Base-by-base conservation (phyloP, 192 early-diverging fungal species). In the Backusella liffmaniae region DNA sequence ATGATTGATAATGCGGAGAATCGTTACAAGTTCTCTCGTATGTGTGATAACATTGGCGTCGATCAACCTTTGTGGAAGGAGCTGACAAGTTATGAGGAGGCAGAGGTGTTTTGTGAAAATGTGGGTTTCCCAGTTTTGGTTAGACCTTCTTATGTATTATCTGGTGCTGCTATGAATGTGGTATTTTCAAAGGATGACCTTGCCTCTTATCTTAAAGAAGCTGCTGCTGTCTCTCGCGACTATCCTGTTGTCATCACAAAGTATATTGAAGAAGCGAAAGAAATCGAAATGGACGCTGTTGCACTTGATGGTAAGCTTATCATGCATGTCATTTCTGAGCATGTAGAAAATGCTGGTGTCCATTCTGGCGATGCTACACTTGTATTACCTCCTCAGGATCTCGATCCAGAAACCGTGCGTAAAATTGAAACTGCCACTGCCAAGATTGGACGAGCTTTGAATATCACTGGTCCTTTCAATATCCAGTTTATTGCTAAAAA, bases 401-500 rank as follows among this genome's bases (percentile, higher is more conserved):
- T 98, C 79, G 95, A 96, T 77, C 93, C 94, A 10, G 95, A 96
- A 75, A 98, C 97, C 1, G 94, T 99, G 53, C 83, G 88, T 74
- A 97, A 97, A 88, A 95, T 98, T 71, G 96, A 96, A 77, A 88
- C 86, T 59, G 96, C 96, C 9, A 97, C 97, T 9, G 88, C 91
- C 41, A 97, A 97, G 76, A 96, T 99, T 73, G 98, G 90, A 32
- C 88, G 91, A 79, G 96, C 96, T 18, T 85, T 99, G 62, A 94
- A 98, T 68, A 93, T 98, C 18, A 99, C 98, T n/a, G 97, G 97
- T 23, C 97, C 96, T 21, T 94, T 88, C 89, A 99, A 99, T 87
- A 99, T 99, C 82, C 97, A 99, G 86, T 96, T 99, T 78, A 98
- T 99, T 87, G 96, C 96, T 82, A 99, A 98, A 90, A 94, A 99